Percentiles rank a stretch among this genome's conserved stretches.
Evolutionary conservation across 352 stramenopile species (phyloP).

Genomic region (Globisporangium acanthophoron): DNA sequence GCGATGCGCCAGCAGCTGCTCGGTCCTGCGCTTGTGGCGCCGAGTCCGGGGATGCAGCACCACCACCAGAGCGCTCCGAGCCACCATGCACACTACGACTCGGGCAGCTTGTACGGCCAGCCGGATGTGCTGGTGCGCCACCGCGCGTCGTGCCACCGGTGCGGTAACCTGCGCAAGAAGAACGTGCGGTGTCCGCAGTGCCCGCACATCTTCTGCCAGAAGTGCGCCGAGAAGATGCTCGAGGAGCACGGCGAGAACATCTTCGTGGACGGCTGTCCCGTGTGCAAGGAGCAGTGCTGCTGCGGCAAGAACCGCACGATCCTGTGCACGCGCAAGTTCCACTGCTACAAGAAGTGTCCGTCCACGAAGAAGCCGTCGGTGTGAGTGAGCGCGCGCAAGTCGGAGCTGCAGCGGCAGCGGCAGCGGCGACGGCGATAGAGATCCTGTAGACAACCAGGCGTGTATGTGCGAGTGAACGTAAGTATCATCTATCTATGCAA

Average conservation of each 20-base stretch:
- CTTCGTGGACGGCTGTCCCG: conserved; percentile 76
- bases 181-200: conserved; percentile 78
- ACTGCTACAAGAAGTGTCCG: conserved; percentile 90
- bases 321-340: conserved; percentile 70
- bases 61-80: neutral
- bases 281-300: conserved; percentile 86
- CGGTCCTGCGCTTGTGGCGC: conserved; percentile 1
- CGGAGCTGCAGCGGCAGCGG: neutral
- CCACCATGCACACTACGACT: neutral
- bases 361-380: conserved; percentile 57
- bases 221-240: conserved; percentile 87
- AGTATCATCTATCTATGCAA: neutral
- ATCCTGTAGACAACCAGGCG: neutral
- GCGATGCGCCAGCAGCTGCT: conserved; percentile 15
- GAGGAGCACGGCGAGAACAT: conserved; percentile 75
- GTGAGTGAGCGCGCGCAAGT: conserved; percentile 1
- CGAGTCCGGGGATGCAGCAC: neutral
- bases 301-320: conserved; percentile 83
- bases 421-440: neutral
- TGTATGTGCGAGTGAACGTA: neutral
- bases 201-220: conserved; percentile 87
- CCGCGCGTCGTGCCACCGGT: conserved; percentile 82
- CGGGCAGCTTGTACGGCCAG: conserved; percentile 2
- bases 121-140: conserved; percentile 55
- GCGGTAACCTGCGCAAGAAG: conserved; percentile 87